These are phyloP conservation scores for Xylariaceae sp. DNA, from an alignment of 2,329 filamentous ascomycete species.

Conservation along the genomic window DNA sequence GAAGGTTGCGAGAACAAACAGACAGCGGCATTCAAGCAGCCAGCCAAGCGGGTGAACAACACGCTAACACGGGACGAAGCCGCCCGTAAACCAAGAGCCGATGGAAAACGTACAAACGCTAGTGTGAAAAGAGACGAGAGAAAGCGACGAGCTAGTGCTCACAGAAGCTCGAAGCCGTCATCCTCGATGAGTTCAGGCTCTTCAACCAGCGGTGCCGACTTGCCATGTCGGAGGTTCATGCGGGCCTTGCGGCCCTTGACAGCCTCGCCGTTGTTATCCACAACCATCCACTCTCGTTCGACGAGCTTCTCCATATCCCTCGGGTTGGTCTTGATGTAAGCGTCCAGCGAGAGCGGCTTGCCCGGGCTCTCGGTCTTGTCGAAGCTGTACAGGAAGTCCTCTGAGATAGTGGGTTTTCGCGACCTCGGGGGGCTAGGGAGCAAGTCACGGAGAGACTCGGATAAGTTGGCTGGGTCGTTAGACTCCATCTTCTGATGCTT, in stretches of 20 bases:
- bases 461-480: constrained; percentile 31
- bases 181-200: constrained; percentile 33
- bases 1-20: constrained; percentile 3
- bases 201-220: constrained; percentile 20
- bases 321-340: constrained; percentile 34
- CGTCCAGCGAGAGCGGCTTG: constrained; percentile 36
- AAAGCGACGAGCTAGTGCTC: constrained; percentile 3
- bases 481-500: constrained; percentile 35
- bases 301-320: constrained; percentile 42
- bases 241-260: constrained; percentile 43
- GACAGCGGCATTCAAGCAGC: background rate
- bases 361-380: constrained; percentile 38
- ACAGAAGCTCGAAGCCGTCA: constrained; percentile 41
- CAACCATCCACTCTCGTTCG: constrained; percentile 46
- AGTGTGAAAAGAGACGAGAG: background rate
- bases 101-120: constrained; percentile 6
- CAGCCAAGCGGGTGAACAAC: background rate
- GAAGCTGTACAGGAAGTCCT: constrained; percentile 42
- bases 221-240: constrained; percentile 34
- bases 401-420: constrained; percentile 26
- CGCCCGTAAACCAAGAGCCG: background rate
- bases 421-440: constrained; percentile 23
- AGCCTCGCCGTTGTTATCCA: constrained; percentile 42
- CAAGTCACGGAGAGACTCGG: constrained; percentile 34
- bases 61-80: constrained; percentile 6